Evolutionary conservation across 2,329 filamentous ascomycete genomes (phyloP).

Genomic region (Didymella arachidicola): DNA sequence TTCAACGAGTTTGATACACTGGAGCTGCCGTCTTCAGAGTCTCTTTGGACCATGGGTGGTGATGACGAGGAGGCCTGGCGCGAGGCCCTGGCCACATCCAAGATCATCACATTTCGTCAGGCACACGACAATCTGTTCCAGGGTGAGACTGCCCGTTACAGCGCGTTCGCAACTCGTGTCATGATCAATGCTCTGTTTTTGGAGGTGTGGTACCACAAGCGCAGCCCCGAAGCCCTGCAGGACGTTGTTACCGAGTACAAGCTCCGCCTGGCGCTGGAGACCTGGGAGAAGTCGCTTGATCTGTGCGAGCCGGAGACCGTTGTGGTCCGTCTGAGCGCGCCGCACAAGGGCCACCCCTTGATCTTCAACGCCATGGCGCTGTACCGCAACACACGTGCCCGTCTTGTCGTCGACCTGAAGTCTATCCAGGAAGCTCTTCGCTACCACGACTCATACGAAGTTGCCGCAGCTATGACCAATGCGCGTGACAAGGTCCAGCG

Average conservation of each 20-base stretch:
- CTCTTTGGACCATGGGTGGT: conserved; percentile 87
- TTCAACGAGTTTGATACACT: conserved; percentile 98
- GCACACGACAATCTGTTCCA: conserved; percentile 96
- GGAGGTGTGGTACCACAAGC: conserved; percentile 99
- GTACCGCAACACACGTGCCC: conserved; percentile 90
- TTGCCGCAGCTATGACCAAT: conserved; percentile 94
- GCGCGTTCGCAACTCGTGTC: conserved; percentile 93
- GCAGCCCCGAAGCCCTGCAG: conserved; percentile 95
- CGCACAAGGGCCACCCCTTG: conserved; percentile 93
- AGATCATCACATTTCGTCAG: conserved; percentile 85
- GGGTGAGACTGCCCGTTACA: conserved; percentile 88
- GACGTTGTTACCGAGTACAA: conserved; percentile 99
- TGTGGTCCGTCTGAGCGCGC: conserved; percentile 87
- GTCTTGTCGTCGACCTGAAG: conserved; percentile 94
- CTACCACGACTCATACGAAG: conserved; percentile 96
- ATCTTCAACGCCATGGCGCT: conserved; percentile 99
- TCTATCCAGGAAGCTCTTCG: conserved; percentile 93
- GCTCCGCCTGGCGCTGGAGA: conserved; percentile 91
- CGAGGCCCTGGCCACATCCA: conserved; percentile 75
- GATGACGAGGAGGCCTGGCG: conserved; percentile 83
- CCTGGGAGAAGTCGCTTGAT: conserved; percentile 97
- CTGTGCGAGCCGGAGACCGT: conserved; percentile 91
- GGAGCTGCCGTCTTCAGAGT: conserved; percentile 90
- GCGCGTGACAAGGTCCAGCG: conserved; percentile 94
- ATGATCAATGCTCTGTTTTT: conserved; percentile 99